Evolutionary conservation across 1,284 basidiomycete species (phyloP).

Genomic region (Apiotrichum sp.): DNA sequence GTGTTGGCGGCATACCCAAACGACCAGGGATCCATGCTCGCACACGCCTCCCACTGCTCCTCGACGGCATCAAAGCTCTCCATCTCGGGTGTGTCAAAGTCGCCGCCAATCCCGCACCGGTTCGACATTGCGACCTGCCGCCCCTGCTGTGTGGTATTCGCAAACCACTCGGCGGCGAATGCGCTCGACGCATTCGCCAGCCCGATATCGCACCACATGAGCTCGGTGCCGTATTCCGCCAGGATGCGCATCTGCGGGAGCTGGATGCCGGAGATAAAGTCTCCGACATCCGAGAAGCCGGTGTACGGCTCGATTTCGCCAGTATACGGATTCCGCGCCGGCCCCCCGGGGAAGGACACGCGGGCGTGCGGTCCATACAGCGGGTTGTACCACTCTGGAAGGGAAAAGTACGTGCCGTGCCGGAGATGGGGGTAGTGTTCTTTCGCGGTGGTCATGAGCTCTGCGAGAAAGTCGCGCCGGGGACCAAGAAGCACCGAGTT

Average conservation of each 20-base stretch:
- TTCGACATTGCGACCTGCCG: constrained; percentile 58
- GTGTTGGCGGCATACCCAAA: constrained; percentile 48
- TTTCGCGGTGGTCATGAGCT: constrained; percentile 54
- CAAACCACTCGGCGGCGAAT: constrained; percentile 55
- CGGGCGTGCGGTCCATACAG: constrained; percentile 55
- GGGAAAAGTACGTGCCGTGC: constrained; percentile 24
- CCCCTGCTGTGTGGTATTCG: constrained; percentile 50
- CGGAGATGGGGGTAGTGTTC: constrained; percentile 15
- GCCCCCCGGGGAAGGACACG: constrained; percentile 51
- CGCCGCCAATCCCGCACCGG: constrained; percentile 46
- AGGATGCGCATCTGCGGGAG: constrained; percentile 57
- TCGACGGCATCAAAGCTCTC: constrained; percentile 53
- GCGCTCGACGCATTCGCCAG: constrained; percentile 53
- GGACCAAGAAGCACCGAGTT: constrained; percentile 53
- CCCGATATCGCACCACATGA: constrained; percentile 57
- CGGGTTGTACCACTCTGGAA: constrained; percentile 58
- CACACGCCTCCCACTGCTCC: constrained; percentile 55
- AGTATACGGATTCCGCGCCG: constrained; percentile 55
- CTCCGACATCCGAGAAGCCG: constrained; percentile 51
- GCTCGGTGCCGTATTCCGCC: constrained; percentile 54
- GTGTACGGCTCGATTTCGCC: constrained; percentile 55
- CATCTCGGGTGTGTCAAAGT: constrained; percentile 59
- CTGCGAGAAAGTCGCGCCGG: constrained; percentile 54
- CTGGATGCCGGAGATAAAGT: constrained; percentile 55
- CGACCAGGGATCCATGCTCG: constrained; percentile 19